A percentile compares a stretch with the other conserved stretches of the same genome.
Evolutionary conservation across 768 basidiomycete genomes (phyloP).

Genomic region (Serendipita sp.): DNA sequence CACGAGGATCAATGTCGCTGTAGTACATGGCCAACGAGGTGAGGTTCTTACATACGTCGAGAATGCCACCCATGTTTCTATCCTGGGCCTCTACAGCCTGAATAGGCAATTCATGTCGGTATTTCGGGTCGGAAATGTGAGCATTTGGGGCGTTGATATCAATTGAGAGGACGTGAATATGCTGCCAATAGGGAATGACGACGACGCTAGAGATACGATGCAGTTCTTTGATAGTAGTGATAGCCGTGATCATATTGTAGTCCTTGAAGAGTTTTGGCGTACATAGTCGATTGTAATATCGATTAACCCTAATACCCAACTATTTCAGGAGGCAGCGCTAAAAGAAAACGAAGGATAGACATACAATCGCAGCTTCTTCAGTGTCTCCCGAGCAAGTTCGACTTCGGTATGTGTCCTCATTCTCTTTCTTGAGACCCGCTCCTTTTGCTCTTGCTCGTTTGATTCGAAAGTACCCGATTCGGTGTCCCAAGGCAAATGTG

Average conservation of each 20-base stretch:
- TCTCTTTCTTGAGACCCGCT: no score
- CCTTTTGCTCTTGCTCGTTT: not conserved
- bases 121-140: not conserved
- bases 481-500: no score
- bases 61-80: not conserved
- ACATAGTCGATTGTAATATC: not conserved
- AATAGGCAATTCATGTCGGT: not conserved
- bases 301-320: not conserved
- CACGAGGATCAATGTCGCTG: not conserved
- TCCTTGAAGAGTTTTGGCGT: not conserved
- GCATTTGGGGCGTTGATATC: not conserved
- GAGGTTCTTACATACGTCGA: not conserved
- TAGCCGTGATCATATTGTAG: not conserved
- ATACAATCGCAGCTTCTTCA: not conserved
- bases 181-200: not conserved
- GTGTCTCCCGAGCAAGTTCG: not conserved
- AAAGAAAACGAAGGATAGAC: not conserved
- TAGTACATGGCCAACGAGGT: constrained; percentile 4
- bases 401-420: not conserved
- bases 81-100: no score
- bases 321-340: not conserved
- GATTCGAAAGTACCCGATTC: not conserved
- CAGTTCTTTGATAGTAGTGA: not conserved
- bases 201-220: not conserved
- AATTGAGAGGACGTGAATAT: not conserved